phyloP scores from a whole-genome alignment of 2,329 filamentous ascomycete genomes.

The Paraconiothyrium brasiliense region DNA sequence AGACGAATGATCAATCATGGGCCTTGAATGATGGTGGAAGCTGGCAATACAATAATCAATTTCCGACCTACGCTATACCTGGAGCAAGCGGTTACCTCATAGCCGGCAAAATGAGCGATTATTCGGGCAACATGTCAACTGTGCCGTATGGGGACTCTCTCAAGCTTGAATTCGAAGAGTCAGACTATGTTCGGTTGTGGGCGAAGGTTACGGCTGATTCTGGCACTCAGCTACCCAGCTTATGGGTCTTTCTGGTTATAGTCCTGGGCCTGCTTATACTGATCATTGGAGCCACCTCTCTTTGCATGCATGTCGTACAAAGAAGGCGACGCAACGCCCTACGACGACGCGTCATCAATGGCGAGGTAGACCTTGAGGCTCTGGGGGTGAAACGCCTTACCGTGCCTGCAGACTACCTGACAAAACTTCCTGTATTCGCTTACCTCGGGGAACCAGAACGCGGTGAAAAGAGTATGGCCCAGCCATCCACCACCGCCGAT shows the following conservation, averaged over 20 bases:
- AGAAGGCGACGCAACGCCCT: constrained; percentile 73
- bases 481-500: constrained; percentile 22
- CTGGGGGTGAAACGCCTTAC: constrained; percentile 84
- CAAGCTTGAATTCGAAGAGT: constrained; percentile 46
- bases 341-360: constrained; percentile 74
- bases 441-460: constrained; percentile 61
- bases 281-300: constrained; percentile 73
- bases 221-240: constrained; percentile 70
- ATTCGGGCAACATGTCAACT: constrained; percentile 76
- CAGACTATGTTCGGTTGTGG: constrained; percentile 62
- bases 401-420: constrained; percentile 76
- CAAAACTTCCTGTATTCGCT: constrained; percentile 79
- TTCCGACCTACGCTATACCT: constrained; percentile 84
- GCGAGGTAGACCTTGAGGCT: constrained; percentile 86
- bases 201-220: constrained; percentile 59
- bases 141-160: constrained; percentile 54
- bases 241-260: constrained; percentile 81
- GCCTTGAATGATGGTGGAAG: constrained; percentile 70
- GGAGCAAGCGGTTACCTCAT: constrained; percentile 72
- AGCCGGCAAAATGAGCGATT: constrained; percentile 76
- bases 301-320: constrained; percentile 81
- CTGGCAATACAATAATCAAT: constrained; percentile 78
- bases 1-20: constrained; percentile 73
- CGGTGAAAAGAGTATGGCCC: constrained; percentile 29
- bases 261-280: constrained; percentile 76